A percentile compares a stretch with the other conserved stretches of the same genome.
These are phyloP conservation scores for Agrostemma githago DNA, from an alignment of 148 eudicot species.

Conservation along the genomic window DNA sequence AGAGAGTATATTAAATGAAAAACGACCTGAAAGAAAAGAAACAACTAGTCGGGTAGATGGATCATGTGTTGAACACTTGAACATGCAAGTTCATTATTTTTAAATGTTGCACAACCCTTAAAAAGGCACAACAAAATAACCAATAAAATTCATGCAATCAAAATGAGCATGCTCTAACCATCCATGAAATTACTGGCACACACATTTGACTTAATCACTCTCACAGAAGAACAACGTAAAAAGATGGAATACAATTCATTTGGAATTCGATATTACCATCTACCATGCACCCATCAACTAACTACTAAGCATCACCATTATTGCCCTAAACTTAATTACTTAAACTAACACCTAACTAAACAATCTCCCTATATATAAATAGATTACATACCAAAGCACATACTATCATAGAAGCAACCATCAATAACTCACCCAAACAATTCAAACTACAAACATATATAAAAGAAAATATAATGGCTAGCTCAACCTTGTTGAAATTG, in stretches of 20 bases:
- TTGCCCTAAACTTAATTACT: not conserved
- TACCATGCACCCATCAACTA: slow-evolving; percentile 5
- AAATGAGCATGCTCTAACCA: too few relatives aligned
- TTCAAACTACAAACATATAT: not conserved
- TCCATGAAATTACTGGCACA: too few relatives aligned
- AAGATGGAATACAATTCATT: slow-evolving; percentile 1
- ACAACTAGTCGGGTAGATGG: not conserved
- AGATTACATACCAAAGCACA: not conserved
- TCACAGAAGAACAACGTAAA: not conserved
- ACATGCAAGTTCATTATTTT: not conserved
- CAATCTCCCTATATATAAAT: slow-evolving; percentile 25
- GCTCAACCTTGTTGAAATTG: slow-evolving; percentile 22
- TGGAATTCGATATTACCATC: slow-evolving; percentile 1
- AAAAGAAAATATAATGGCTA: slow-evolving; percentile 18
- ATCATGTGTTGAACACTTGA: not conserved
- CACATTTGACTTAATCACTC: not conserved
- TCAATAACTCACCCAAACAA: not conserved
- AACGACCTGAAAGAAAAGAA: too few relatives aligned
- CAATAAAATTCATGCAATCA: too few relatives aligned
- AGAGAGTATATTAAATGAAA: too few relatives aligned
- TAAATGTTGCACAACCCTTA: too few relatives aligned
- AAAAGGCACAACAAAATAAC: too few relatives aligned
- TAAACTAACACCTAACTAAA: not conserved
- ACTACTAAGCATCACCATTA: not conserved
- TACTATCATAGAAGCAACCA: not conserved